Evolutionary conservation across 768 basidiomycete genomes (phyloP).

Genomic region (Lactarius sp.): DNA sequence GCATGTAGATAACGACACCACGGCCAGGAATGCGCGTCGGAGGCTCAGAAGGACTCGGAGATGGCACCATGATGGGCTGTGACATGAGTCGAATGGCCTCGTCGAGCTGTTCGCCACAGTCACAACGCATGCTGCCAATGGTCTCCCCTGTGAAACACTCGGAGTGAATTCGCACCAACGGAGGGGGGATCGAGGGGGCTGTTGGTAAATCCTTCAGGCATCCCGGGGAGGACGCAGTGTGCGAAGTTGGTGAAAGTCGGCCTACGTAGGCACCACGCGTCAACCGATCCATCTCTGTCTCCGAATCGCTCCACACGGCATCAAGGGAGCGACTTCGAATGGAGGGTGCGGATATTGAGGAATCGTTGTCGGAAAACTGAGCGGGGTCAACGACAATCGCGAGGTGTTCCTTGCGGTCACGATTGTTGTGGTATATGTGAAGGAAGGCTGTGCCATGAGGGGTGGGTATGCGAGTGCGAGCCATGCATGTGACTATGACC

Average conservation of each 20-base stretch:
- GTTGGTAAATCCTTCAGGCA: conserved; percentile 18
- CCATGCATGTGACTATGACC: conserved; percentile 88
- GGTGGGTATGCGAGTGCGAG: conserved; percentile 94
- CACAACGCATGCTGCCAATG: conserved; percentile 96
- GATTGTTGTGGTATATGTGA: conserved; percentile 91
- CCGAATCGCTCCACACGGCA: conserved; percentile 72
- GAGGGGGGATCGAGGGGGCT: conserved; percentile 48
- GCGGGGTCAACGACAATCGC: conserved; percentile 92
- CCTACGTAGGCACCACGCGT: conserved; percentile 93
- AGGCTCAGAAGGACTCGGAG: conserved; percentile 31
- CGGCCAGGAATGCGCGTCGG: conserved; percentile 66
- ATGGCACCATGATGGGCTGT: conserved; percentile 51
- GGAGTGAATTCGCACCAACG: conserved; percentile 92
- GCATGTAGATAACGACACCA: conserved; percentile 90
- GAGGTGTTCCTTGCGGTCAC: conserved; percentile 91
- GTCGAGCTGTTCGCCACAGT: conserved; percentile 97
- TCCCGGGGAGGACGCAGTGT: conserved; percentile 32
- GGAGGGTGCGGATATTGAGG: conserved; percentile 35
- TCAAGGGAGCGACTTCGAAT: conserved; percentile 84
- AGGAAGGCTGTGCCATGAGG: conserved; percentile 91
- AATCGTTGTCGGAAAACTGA: conserved; percentile 55
- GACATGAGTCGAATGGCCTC: conserved; percentile 92
- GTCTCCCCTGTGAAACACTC: conserved; percentile 99
- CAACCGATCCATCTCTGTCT: conserved; percentile 92
- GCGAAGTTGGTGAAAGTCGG: conserved; percentile 55